These are phyloP conservation scores for Hylodesmum podocarpum DNA, from an alignment of 306 rosid species.

Conservation along the genomic window DNA sequence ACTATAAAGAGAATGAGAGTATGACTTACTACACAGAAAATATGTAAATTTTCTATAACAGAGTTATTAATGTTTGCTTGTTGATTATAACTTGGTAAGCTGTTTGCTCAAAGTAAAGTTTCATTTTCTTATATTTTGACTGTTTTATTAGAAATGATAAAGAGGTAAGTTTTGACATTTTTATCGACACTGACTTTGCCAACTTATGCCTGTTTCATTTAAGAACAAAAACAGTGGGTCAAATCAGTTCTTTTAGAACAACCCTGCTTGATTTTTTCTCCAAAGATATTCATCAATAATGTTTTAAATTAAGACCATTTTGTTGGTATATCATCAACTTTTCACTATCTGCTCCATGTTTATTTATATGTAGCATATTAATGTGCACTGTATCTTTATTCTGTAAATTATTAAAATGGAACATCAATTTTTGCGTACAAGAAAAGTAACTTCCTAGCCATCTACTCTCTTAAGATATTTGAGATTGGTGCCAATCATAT, in stretches of 20 bases:
- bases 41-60: neutral
- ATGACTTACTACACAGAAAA: neutral
- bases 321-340: neutral
- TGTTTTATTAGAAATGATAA: neutral
- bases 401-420: neutral
- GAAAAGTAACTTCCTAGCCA: neutral
- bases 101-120: neutral
- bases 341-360: neutral
- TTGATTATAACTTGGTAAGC: neutral
- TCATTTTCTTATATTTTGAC: neutral
- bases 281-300: neutral
- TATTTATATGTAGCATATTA: constrained; percentile 10
- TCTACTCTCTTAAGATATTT: neutral
- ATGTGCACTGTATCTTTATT: neutral
- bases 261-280: neutral
- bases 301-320: neutral
- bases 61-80: neutral
- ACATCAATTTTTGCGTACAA: neutral
- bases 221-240: constrained; percentile 2
- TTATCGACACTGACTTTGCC: neutral
- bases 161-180: neutral
- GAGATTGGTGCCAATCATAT: constrained; percentile 16
- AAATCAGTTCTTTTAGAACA: neutral
- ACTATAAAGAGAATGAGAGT: neutral
- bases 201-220: neutral